Base-by-base conservation (phyloP, 2,329 filamentous ascomycete species). In the Boeremia lycopersici region DNA sequence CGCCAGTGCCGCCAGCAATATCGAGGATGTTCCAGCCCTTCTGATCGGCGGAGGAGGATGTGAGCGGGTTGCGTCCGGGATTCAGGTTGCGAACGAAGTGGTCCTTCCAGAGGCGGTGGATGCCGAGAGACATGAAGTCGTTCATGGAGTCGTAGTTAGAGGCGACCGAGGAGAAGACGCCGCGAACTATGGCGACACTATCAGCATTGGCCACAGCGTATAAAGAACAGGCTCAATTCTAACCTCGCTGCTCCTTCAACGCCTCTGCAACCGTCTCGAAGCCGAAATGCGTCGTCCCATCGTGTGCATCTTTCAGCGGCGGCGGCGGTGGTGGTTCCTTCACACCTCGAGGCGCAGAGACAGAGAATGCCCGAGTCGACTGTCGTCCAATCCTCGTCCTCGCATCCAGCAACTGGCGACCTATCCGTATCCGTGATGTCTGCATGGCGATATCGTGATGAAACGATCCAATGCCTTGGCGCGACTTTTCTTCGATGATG, bases 81-180 rank as follows among this genome's bases (percentile, higher is more conserved):
- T 97, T 95, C 29, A 99, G 85, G 30, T 88, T 89, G 63, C 90
- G 88, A 40, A 99, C 93, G 76, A 98, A 99, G 78, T 96, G 88
- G 77, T 98, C 93, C 80, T 90, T 99, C 95, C 95, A 99, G 33
- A 99, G 81, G 38, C 95, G 89, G 76, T 99, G 95, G 78, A 96
- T 93, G 50, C 95, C 95, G 42, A 99, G 85, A 7, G 95, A 98
- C 95, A 99, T 99, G 64, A 98, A 84, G 76, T 99, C 95, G 79
- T 99, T 99, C 95, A 99, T 99, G 59, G 88, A 89, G 77, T 99
- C 95, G 78, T 99, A 99, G 15, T 89, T 91, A 60, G 90, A 87
- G 64, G 95, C 95, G 35, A 99, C 95, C 63, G 89, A 97, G 76
- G 91, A 93, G 80, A 99, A 99, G 54, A 99, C 95, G 36, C 85